Evolutionary conservation across 2,329 filamentous ascomycete species (phyloP).

Genomic region (Colletotrichum sp.): DNA sequence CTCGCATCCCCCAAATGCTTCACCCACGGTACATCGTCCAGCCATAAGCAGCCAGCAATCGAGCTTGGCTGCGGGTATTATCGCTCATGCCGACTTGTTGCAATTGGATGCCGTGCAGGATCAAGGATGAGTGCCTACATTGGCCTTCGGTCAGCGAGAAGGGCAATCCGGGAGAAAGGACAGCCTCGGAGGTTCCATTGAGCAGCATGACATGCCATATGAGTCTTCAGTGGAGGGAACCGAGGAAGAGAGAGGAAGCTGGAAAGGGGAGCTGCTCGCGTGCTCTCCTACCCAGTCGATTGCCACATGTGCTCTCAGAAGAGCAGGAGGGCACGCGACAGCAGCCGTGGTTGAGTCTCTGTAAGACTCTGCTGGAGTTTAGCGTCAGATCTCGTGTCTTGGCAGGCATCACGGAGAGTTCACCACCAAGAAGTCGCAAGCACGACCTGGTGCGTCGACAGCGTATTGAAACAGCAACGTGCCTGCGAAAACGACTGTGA

Average conservation of each 20-base stretch:
- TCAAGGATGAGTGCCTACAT: not conserved
- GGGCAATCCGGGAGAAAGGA: not conserved
- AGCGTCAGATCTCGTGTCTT: constrained; percentile 11
- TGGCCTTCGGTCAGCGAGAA: not conserved
- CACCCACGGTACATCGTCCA: not conserved
- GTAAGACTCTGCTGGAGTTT: not conserved
- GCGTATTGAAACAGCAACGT: constrained; percentile 11
- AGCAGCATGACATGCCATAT: not conserved
- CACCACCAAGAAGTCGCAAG: not conserved
- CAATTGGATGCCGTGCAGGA: not conserved
- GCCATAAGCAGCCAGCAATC: not conserved
- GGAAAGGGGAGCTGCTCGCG: constrained; percentile 1
- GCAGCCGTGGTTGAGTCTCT: not conserved
- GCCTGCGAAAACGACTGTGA: not conserved
- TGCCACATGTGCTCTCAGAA: constrained; percentile 9
- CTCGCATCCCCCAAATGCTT: not conserved
- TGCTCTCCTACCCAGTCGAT: constrained; percentile 7
- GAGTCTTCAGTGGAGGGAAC: not conserved
- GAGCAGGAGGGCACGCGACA: constrained; percentile 18
- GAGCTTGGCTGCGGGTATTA: not conserved
- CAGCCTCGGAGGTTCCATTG: not conserved
- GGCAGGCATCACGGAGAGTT: not conserved
- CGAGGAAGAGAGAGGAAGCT: not conserved
- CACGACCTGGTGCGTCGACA: not conserved
- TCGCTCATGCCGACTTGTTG: not conserved